Percentiles rank a stretch among this genome's conserved stretches.
Evolutionary conservation across 345 rosid species (phyloP).

Genomic region (Hypericum androsaemum): DNA sequence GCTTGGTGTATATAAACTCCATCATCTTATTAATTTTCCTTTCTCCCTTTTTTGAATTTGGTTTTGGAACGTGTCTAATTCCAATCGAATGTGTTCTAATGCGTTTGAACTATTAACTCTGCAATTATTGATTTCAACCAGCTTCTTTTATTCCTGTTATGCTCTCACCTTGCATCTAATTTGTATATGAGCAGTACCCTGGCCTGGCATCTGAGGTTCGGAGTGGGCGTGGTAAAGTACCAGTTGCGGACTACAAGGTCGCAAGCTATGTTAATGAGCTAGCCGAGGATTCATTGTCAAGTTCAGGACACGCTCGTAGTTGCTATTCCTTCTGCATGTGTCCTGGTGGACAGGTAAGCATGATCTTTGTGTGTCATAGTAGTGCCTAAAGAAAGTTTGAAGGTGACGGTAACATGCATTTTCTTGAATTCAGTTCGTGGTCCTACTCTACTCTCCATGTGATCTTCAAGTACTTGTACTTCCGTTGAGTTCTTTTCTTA

Average conservation of each 20-base stretch:
- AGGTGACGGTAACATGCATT: too few relatives aligned
- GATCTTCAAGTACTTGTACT: neutral
- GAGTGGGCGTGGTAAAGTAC: conserved; percentile 82
- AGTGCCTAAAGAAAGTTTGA: neutral
- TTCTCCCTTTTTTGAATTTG: neutral
- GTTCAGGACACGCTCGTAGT: conserved; percentile 33
- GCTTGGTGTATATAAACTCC: neutral
- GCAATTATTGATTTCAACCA: too few relatives aligned
- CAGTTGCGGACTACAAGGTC: conserved; percentile 92
- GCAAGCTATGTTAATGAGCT: conserved; percentile 43
- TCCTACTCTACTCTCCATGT: neutral
- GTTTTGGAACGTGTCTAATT: too few relatives aligned
- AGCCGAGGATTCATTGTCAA: conserved; percentile 21
- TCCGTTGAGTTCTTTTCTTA: neutral
- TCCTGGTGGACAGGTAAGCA: conserved; percentile 92
- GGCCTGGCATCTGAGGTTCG: conserved; percentile 52
- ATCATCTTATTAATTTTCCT: neutral
- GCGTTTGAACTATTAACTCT: too few relatives aligned
- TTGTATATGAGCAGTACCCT: conserved; percentile 47
- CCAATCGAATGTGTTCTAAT: too few relatives aligned
- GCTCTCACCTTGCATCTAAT: neutral
- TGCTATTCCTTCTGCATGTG: conserved; percentile 99
- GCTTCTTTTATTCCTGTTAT: neutral
- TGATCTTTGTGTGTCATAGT: neutral
- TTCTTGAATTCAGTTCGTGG: too few relatives aligned